These are phyloP conservation scores for Aureobasidium sp. DNA, from an alignment of 2,329 filamentous ascomycete species.

Conservation along the genomic window DNA sequence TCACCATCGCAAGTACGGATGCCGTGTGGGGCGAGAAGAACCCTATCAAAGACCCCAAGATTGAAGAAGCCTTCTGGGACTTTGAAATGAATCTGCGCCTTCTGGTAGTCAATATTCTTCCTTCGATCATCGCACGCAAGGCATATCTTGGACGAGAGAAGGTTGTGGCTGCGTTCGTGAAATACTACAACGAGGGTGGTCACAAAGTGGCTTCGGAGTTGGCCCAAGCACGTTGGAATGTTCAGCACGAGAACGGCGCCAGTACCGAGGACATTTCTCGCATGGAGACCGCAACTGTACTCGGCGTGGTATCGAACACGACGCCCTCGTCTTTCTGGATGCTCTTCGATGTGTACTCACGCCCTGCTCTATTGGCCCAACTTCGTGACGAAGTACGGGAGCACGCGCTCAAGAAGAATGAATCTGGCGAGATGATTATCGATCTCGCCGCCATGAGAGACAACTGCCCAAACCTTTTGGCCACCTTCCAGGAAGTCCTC, in stretches of 20 bases:
- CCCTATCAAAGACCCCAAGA: slow-evolving; percentile 31
- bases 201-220: slow-evolving; percentile 22
- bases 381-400: slow-evolving; percentile 30
- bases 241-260: slow-evolving; percentile 9
- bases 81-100: slow-evolving; percentile 31
- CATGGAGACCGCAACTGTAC: slow-evolving; percentile 25
- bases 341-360: slow-evolving; percentile 33
- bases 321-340: slow-evolving; percentile 35
- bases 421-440: slow-evolving; percentile 28
- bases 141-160: slow-evolving; percentile 32
- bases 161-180: slow-evolving; percentile 22
- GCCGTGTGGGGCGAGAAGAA: slow-evolving; percentile 41
- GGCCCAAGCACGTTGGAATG: slow-evolving; percentile 22
- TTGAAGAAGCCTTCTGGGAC: slow-evolving; percentile 36
- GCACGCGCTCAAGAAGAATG: slow-evolving; percentile 17
- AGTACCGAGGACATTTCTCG: slow-evolving; percentile 24
- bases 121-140: slow-evolving; percentile 32
- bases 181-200: slow-evolving; percentile 25
- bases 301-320: slow-evolving; percentile 34
- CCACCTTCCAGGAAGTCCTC: slow-evolving; percentile 35
- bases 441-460: slow-evolving; percentile 31
- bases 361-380: slow-evolving; percentile 27
- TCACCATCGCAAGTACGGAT: slow-evolving; percentile 34
- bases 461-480: slow-evolving; percentile 32
- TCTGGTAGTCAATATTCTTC: slow-evolving; percentile 23